Percentiles rank a stretch among this genome's conserved stretches.
Conservation (phyloP, 2,329 filamentous ascomycete species). For the Aspergillus sp. region DNA sequence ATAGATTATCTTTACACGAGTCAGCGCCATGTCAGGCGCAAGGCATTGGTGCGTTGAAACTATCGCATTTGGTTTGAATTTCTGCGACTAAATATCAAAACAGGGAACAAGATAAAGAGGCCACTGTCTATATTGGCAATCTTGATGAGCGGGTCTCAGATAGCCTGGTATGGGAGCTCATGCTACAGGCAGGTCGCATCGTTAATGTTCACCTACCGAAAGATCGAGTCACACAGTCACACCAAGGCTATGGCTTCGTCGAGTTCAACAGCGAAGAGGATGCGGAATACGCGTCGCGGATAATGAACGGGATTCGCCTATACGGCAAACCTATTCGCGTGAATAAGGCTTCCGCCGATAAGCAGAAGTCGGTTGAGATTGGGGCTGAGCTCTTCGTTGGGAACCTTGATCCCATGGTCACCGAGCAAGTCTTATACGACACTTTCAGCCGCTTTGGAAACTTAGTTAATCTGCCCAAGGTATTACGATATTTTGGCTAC, state of each 20-base stretch:
- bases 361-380: slow-evolving; percentile 88
- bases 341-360: slow-evolving; percentile 92
- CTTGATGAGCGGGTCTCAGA: slow-evolving; percentile 95
- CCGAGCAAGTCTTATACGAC: slow-evolving; percentile 94
- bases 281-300: slow-evolving; percentile 92
- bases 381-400: slow-evolving; percentile 96
- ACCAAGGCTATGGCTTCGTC: slow-evolving; percentile 98
- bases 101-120: slow-evolving; percentile 97
- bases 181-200: slow-evolving; percentile 96
- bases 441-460: slow-evolving; percentile 91
- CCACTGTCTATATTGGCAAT: slow-evolving; percentile 96
- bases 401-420: slow-evolving; percentile 89
- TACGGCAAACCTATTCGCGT: slow-evolving; percentile 94
- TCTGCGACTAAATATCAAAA: slow-evolving; percentile 14
- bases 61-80: not conserved
- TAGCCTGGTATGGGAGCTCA: slow-evolving; percentile 91
- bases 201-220: slow-evolving; percentile 98
- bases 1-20: not conserved
- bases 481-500: slow-evolving; percentile 34
- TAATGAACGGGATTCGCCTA: slow-evolving; percentile 93
- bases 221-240: slow-evolving; percentile 93
- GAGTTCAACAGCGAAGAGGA: slow-evolving; percentile 95
- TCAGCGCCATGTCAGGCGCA: slow-evolving; percentile 62
- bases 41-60: slow-evolving; percentile 67
- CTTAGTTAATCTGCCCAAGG: slow-evolving; percentile 81